Percentiles rank a stretch among this genome's conserved stretches.
Conservation (phyloP, 352 stramenopile species). For the Pythium apleroticum region DNA sequence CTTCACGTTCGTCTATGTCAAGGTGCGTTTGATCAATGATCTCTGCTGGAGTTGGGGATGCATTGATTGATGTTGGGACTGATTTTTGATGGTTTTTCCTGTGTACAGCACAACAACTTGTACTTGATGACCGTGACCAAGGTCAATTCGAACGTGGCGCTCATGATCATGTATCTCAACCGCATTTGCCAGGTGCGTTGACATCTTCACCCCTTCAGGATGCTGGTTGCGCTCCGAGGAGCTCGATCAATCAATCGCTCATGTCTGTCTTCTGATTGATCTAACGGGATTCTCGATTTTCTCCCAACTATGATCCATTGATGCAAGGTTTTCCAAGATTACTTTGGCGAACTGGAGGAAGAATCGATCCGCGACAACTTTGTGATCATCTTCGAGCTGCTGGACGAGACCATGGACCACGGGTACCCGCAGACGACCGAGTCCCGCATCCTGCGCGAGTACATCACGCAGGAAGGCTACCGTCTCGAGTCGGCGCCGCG, state of each 20-base stretch:
- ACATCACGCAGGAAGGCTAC: slow-evolving; percentile 98
- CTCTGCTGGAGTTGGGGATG: background rate
- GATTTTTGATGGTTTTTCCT: background rate
- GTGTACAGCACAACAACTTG: slow-evolving; percentile 95
- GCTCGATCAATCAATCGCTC: background rate
- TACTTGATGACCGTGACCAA: slow-evolving; percentile 99
- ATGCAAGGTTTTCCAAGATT: slow-evolving; percentile 96
- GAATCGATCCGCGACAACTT: slow-evolving; percentile 99
- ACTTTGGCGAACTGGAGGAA: slow-evolving; percentile 99
- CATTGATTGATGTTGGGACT: background rate
- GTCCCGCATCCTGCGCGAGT: slow-evolving; percentile 89
- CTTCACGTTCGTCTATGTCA: slow-evolving; percentile 95
- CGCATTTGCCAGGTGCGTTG: slow-evolving; percentile 71
- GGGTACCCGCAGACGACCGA: slow-evolving; percentile 97
- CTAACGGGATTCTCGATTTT: background rate
- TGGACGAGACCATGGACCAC: slow-evolving; percentile 99
- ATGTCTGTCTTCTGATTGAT: background rate
- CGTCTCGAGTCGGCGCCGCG: slow-evolving; percentile 91
- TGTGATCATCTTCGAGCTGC: slow-evolving; percentile 99
- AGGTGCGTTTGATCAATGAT: slow-evolving; percentile 43
- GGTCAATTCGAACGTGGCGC: slow-evolving; percentile 98
- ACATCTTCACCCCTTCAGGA: too few species aligned
- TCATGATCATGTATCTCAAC: slow-evolving; percentile 95
- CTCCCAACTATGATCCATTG: background rate
- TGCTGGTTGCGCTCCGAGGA: background rate